Base-by-base conservation (phyloP, 2,329 filamentous ascomycete species). In the Phyllosticta citribraziliensis region DNA sequence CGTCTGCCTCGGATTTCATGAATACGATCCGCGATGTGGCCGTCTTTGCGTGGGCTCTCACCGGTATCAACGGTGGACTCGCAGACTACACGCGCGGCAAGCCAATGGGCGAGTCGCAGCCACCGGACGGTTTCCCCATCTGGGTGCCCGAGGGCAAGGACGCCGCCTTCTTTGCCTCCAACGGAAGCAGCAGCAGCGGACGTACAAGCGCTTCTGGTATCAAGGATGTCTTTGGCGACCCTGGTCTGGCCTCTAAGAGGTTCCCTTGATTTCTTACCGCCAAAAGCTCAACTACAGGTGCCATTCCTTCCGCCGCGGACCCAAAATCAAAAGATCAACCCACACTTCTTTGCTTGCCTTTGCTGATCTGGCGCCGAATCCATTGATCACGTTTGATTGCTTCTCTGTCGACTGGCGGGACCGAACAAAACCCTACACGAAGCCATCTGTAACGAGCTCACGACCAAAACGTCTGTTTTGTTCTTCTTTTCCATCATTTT, bases 21-120 rank as follows among this genome's bases (percentile, higher is more conserved):
- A 80, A 82, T 60, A 88, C 87, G 2, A 95, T 95, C 65, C 85
- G 88, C 61, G 89, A 94, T 59, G 88, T 92, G 55, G 89, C 88
- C 1, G 88, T 94, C n/a, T 94, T 95, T 70, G 89, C 89, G 10
- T 95, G 89, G 89, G 87, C 86, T 1, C 75, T 93, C 11, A 84
- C 86, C 24, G 89, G 89, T 22, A 92, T 92, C 76, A 93, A 94
- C 70, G 87, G 87, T 14, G 86, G 84, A 51, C 75, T 93, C 59
- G 84, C 85, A 17, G 79, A 82, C 2, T 88, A 87, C 67, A 79
- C 83, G 54, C 79, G 78, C 4, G 88, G 88, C 2, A 78, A 76
- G 27, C 85, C 88, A 0, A 75, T 73, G 20, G 86, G 83, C n/a
- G 84, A 88, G 63, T 80, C 85, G 30, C 78, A 84, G 63, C 87